Base-by-base conservation (phyloP, 208 protist genomes). In the Crithidia acanthocephali region DNA sequence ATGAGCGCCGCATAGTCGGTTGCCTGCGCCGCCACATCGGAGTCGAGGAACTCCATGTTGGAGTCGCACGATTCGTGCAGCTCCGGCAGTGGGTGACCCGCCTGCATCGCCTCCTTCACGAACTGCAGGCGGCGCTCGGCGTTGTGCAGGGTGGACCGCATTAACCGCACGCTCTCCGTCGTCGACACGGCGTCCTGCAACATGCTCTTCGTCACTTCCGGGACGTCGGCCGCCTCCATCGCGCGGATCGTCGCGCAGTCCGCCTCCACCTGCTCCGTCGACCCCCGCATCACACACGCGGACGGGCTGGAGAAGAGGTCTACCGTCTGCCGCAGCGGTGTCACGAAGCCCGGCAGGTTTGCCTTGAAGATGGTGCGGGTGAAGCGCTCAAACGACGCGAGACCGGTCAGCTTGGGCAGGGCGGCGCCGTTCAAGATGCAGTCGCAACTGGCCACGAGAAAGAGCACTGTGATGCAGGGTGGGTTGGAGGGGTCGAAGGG, bases 231-330 rank as follows among this genome's bases (percentile, higher is more conserved):
- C 16, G 53, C 27, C 60, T 81, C 77, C 63, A 80, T 60, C 23
- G 74, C 67, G 6, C 73, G 75, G 27, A 90, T 79, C 20, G 69
- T 45, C 0, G 53, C 48, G 16, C 59, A 74, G 33, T 87, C 82
- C 44, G 55, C 73, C 58, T 83, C 78, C 20, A 84, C 83, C 28
- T 79, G 87, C 10, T 15, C 78, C 35, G 65, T 52, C 4, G 69
- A 30, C 2, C 88, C 91, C 28, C 88, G 74, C 68, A 96, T 63
- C 4, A 96, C 82, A 51, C 79, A 85, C 4, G 88, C 86, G 18
- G 81, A 80, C 35, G 91, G 91, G 9, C 81, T 93, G 23, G 85
- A 88, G 55, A 92, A 85, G 22, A 96, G 81, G 50, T 96, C 91
- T 22, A 87, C 63, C 13, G 91, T 96, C 33, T 85, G 77, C 11